These are phyloP conservation scores for Cystofilobasidium bisporidii DNA, from an alignment of 768 basidiomycete species.

Conservation along the genomic window DNA sequence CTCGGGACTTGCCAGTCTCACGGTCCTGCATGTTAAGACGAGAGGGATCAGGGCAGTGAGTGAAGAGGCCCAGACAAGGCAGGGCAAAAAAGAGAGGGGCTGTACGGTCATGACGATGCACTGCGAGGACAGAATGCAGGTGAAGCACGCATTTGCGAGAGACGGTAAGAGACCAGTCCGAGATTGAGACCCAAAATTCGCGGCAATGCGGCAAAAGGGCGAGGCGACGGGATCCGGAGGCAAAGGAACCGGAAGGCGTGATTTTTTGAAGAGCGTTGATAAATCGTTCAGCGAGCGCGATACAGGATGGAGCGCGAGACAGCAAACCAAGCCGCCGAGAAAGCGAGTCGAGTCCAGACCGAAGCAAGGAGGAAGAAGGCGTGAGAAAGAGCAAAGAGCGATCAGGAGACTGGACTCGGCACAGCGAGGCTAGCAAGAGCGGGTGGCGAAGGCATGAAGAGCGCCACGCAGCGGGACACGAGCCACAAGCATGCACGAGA, in stretches of 20 bases:
- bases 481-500: not conserved
- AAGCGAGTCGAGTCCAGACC: not conserved
- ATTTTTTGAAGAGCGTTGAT: not conserved
- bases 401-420: conserved; percentile 1
- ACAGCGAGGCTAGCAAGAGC: not conserved
- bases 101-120: conserved; percentile 9
- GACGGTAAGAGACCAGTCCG: not conserved
- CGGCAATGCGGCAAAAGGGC: no score
- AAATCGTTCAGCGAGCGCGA: not conserved
- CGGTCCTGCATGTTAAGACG: conserved; percentile 77
- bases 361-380: not conserved
- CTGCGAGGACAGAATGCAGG: not conserved
- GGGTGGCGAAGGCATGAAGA: not conserved
- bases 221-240: no score
- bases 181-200: not conserved
- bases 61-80: not conserved
- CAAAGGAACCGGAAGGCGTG: not conserved
- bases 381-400: not conserved
- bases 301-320: not conserved
- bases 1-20: conserved; percentile 91
- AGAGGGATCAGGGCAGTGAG: not conserved
- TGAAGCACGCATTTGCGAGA: not conserved
- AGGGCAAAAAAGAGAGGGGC: not conserved
- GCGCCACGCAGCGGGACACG: not conserved
- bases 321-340: conserved; percentile 1